These are phyloP conservation scores for Brasilioporus rufonigricans DNA, from an alignment of 768 basidiomycete genomes.

Conservation along the genomic window DNA sequence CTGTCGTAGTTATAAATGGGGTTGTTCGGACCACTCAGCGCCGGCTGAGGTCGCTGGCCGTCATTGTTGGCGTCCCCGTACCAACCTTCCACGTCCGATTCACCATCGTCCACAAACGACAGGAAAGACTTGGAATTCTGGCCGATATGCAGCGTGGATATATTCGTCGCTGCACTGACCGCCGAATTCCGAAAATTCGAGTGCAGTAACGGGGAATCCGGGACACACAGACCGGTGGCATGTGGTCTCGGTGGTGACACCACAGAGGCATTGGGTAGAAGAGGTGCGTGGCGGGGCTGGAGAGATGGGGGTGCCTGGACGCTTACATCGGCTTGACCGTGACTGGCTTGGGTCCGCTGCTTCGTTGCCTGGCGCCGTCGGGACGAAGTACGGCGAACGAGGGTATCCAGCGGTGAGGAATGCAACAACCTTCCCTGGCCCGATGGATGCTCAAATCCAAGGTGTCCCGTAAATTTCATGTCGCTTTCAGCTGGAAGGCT, in stretches of 20 bases:
- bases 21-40: neutral
- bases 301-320: conserved; percentile 3
- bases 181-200: conserved; percentile 45
- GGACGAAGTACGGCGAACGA: conserved; percentile 54
- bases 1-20: neutral
- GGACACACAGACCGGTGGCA: conserved; percentile 20
- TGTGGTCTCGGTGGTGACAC: conserved; percentile 10
- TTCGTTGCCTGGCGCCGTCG: conserved; percentile 31
- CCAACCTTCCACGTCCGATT: conserved; percentile 34
- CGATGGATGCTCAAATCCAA: conserved; percentile 17
- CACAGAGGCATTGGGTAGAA: neutral
- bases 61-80: conserved; percentile 42
- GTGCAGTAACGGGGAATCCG: conserved; percentile 48
- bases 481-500: conserved; percentile 8
- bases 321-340: neutral
- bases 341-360: conserved; percentile 3
- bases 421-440: conserved; percentile 32
- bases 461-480: conserved; percentile 15
- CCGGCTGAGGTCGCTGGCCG: conserved; percentile 6
- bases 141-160: conserved; percentile 4
- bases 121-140: conserved; percentile 27
- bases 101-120: conserved; percentile 30
- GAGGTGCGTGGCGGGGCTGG: conserved; percentile 8
- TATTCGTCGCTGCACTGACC: conserved; percentile 33
- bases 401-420: conserved; percentile 57